Percentiles rank a stretch among this genome's conserved stretches.
These are phyloP conservation scores for Cladorrhinum samala DNA, from an alignment of 495 filamentous ascomycete species.

Conservation along the genomic window DNA sequence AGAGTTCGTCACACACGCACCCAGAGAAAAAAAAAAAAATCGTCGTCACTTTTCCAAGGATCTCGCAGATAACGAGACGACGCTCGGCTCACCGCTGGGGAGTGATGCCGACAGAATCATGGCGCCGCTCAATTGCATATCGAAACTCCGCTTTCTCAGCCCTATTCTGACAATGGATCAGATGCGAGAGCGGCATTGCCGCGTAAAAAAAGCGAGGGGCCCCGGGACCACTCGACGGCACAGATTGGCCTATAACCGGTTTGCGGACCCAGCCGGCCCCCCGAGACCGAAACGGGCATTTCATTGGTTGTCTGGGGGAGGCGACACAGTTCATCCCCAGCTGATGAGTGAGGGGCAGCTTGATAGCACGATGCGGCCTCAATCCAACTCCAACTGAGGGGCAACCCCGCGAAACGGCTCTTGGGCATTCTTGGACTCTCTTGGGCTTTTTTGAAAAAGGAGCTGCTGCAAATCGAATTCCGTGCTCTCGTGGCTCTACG, in stretches of 20 bases:
- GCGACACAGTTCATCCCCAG: slow-evolving; percentile 7
- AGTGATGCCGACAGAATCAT: not conserved
- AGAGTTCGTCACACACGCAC: too few relatives aligned
- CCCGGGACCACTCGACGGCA: not conserved
- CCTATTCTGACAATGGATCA: not conserved
- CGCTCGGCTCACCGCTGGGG: not conserved
- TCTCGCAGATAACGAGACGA: not conserved
- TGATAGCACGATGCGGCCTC: not conserved
- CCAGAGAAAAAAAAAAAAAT: too few relatives aligned
- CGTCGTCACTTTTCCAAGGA: not conserved
- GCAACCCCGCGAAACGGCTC: not conserved
- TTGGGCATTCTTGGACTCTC: not conserved
- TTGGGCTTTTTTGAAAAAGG: not conserved
- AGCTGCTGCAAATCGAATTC: too few relatives aligned
- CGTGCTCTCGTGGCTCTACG: too few relatives aligned
- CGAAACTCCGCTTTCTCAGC: not conserved
- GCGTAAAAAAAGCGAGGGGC: not conserved
- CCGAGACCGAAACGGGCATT: not conserved
- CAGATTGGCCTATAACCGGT: not conserved
- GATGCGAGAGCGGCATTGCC: not conserved
- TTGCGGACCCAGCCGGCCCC: not conserved
- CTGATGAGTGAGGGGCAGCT: not conserved
- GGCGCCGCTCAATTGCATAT: not conserved
- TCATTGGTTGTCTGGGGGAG: not conserved
- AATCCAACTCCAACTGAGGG: not conserved